Conservation (phyloP, 2,329 filamentous ascomycete genomes). For the Pseudogymnoascus sp. region DNA sequence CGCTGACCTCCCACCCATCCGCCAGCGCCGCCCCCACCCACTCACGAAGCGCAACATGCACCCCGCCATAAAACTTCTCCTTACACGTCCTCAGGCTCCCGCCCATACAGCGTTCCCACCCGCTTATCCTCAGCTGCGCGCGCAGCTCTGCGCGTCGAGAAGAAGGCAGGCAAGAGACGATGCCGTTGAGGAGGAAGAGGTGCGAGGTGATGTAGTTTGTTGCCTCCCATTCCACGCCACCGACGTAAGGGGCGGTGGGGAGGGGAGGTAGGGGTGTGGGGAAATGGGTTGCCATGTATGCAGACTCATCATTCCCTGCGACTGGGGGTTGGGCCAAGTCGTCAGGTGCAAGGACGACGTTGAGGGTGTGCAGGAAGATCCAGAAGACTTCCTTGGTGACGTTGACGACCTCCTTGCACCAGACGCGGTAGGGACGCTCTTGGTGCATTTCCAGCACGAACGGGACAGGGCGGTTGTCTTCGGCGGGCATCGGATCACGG, state of each 20-base stretch:
- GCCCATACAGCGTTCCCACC: constrained; percentile 87
- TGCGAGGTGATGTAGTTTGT: constrained; percentile 94
- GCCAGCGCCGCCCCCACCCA: constrained; percentile 84
- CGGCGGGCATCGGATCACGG: constrained; percentile 67
- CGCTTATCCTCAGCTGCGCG: constrained; percentile 68
- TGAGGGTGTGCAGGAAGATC: constrained; percentile 95
- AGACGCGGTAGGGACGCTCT: constrained; percentile 80
- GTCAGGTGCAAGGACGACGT: constrained; percentile 63
- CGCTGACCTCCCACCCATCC: constrained; percentile 78
- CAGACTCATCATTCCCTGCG: constrained; percentile 32
- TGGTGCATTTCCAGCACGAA: constrained; percentile 88
- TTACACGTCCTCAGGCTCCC: constrained; percentile 82
- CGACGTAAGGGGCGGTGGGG: constrained; percentile 89
- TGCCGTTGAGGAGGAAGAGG: constrained; percentile 83
- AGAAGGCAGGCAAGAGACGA: constrained; percentile 68
- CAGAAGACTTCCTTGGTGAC: constrained; percentile 98
- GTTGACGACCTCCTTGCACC: constrained; percentile 85
- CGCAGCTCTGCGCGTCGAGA: constrained; percentile 70
- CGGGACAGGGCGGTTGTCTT: constrained; percentile 65
- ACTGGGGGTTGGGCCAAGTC: neutral
- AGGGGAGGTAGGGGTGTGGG: constrained; percentile 81
- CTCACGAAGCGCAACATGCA: constrained; percentile 79
- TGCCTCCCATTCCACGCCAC: constrained; percentile 96
- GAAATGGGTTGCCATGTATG: constrained; percentile 65
- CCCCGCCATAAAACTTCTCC: constrained; percentile 90